Conservation (phyloP, 208 protist species). For the Kentomonas sorsogonicus region DNA sequence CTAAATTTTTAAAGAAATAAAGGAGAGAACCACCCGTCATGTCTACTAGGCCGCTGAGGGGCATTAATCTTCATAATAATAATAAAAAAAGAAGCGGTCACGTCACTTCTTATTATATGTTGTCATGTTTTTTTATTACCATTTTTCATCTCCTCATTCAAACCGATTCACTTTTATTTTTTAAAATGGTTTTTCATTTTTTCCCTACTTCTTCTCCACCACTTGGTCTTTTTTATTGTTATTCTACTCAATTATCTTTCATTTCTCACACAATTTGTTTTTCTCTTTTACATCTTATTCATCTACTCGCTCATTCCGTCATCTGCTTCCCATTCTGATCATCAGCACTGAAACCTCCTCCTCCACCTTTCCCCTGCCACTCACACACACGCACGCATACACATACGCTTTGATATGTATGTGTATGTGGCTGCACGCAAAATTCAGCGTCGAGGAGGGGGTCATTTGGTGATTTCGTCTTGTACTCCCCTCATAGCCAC, state of each 20-base stretch:
- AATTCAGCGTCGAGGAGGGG: slow-evolving; percentile 12
- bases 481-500: no score
- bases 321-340: no score
- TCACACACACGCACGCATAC: slow-evolving; percentile 4
- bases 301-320: background rate
- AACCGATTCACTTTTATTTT: background rate
- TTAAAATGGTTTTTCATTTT: slow-evolving; percentile 6
- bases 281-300: slow-evolving; percentile 5
- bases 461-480: slow-evolving; percentile 5
- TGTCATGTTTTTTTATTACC: slow-evolving; percentile 3
- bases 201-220: background rate
- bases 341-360: no score
- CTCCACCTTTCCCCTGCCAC: background rate
- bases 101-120: background rate
- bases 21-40: no score
- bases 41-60: no score
- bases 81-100: no score
- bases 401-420: slow-evolving; percentile 6
- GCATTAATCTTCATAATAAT: no score
- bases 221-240: slow-evolving; percentile 7
- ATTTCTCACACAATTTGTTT: background rate
- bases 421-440: background rate
- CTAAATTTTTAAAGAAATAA: no score
- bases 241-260: slow-evolving; percentile 11
- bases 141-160: background rate